These are phyloP conservation scores for Glycine soja DNA, from an alignment of 306 rosid genomes.

Conservation along the genomic window DNA sequence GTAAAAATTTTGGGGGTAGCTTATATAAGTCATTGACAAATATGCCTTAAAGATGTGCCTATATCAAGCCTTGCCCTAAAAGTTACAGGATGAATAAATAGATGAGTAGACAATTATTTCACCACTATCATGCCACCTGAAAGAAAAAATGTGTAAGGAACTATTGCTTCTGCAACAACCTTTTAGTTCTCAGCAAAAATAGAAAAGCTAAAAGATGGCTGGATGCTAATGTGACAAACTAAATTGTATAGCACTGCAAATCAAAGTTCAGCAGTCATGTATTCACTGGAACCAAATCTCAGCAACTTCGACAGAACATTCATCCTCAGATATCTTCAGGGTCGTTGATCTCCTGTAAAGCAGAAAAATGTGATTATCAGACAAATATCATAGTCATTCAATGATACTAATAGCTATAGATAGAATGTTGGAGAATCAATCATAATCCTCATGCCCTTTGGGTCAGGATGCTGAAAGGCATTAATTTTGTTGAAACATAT, in stretches of 20 bases:
- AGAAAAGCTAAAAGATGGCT: slow-evolving; percentile 37
- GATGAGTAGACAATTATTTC: not conserved
- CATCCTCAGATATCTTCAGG: slow-evolving; percentile 52
- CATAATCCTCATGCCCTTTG: not conserved
- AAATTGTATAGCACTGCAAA: slow-evolving; percentile 30
- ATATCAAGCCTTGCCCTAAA: slow-evolving; percentile 38
- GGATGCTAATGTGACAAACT: slow-evolving; percentile 32
- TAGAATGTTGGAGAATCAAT: not conserved
- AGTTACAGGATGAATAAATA: slow-evolving; percentile 2
- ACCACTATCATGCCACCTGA: slow-evolving; percentile 26
- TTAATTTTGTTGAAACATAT: not conserved
- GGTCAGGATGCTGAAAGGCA: not conserved
- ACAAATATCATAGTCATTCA: not conserved
- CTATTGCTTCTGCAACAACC: slow-evolving; percentile 50
- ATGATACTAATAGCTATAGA: not conserved
- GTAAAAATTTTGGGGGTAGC: not conserved
- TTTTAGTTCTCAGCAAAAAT: slow-evolving; percentile 13
- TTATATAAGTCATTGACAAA: not conserved
- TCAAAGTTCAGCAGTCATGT: slow-evolving; percentile 12
- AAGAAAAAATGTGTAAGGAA: slow-evolving; percentile 9
- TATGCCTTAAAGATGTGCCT: slow-evolving; percentile 27
- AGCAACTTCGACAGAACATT: slow-evolving; percentile 34
- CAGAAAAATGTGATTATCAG: slow-evolving; percentile 26
- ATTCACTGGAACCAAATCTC: slow-evolving; percentile 30
- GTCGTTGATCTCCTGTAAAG: slow-evolving; percentile 63